Evolutionary conservation across 139 green algal species (phyloP), one percentile per base, ranked within the genome.

Genomic region (Microglena sp.): DNA sequence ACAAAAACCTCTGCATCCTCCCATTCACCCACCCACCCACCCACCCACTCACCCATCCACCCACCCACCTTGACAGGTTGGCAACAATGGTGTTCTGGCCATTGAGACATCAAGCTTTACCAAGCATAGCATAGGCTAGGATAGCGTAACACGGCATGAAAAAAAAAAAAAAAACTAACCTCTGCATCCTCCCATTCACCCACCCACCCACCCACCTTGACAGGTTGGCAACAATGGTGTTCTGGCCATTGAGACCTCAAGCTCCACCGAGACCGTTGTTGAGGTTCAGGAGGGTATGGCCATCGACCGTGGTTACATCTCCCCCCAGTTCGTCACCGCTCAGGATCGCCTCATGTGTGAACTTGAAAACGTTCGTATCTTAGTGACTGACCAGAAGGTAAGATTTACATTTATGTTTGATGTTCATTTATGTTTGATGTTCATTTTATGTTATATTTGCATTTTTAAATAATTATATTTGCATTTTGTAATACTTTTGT

Each of bases 231-330:
- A n/a, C n/a, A n/a, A n/a, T n/a, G n/a, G n/a, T n/a, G n/a, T n/a
- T n/a, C n/a, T n/a, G n/a, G n/a, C n/a, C n/a, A n/a, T n/a, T n/a
- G n/a, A n/a, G n/a, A n/a, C n/a, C n/a, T n/a, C n/a, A n/a, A n/a
- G n/a, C n/a, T n/a, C n/a, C n/a, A n/a, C n/a, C n/a, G n/a, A n/a
- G n/a, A n/a, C n/a, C n/a, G n/a, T n/a, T n/a, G n/a, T n/a, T n/a
- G n/a, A n/a, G n/a, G n/a, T n/a, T n/a, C n/a, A 84, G 68, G 92
- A 98, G 82, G 92, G 92, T 79, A 95, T 95, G 89, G 77, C 84
- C 75, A 96, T 98, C 55, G 92, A 98, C 82, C 82, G 92, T 68
- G 92, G 92, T 44, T 98, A 96, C 86, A 93, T 97, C 74, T 94
- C 84, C 29, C 92, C 92, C 18, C 91, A 97, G 75, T 97, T 97